These are phyloP conservation scores for Ananas comosus DNA, from an alignment of 176 grass and related monocot species.

Conservation along the genomic window DNA sequence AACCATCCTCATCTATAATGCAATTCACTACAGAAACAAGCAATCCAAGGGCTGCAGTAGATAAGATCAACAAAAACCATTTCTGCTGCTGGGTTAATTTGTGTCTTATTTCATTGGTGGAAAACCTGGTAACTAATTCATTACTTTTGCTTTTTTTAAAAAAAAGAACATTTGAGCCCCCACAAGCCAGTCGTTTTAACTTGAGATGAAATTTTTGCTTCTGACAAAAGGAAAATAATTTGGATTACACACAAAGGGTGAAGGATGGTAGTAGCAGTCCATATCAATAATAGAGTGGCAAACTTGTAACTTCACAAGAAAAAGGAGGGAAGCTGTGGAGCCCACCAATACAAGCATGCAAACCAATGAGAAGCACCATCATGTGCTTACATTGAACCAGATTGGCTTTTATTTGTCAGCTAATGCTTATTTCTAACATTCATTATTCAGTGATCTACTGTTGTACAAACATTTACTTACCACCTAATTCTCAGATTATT, in stretches of 20 bases:
- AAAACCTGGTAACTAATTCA: not conserved
- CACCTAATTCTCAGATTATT: not conserved
- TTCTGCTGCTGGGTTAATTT: no score
- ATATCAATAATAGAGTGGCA: constrained; percentile 12
- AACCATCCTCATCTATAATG: no score
- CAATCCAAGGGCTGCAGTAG: no score
- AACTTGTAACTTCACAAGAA: not conserved
- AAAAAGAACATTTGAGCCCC: not conserved
- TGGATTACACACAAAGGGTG: not conserved
- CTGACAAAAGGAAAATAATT: constrained; percentile 10
- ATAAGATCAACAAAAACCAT: no score
- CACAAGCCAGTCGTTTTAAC: not conserved
- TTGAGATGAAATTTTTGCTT: not conserved
- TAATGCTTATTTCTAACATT: not conserved
- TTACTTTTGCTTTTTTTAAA: not conserved
- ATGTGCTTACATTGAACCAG: not conserved
- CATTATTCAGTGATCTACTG: not conserved
- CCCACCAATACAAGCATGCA: not conserved
- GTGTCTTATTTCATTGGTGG: not conserved
- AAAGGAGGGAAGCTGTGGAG: not conserved
- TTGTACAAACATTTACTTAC: not conserved
- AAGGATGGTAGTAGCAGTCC: not conserved
- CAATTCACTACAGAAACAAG: no score
- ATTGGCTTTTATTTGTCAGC: not conserved
- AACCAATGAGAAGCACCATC: not conserved